Base-by-base conservation (phyloP, 768 basidiomycete genomes). In the Hericium coralloides region DNA sequence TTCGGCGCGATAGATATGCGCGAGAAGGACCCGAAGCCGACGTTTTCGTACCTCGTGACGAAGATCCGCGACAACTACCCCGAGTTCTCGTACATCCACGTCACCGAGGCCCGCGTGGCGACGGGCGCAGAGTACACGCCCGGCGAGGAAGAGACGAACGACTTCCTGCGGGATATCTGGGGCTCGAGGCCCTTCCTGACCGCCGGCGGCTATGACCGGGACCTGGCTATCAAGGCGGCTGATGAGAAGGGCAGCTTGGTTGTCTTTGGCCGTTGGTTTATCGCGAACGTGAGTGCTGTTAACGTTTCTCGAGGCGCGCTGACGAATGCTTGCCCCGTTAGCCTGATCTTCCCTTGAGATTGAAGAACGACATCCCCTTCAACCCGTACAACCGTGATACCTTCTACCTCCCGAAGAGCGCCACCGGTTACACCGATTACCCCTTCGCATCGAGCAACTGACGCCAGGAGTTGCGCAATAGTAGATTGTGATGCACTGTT, bases 1-100 rank as follows among this genome's bases (percentile, higher is more conserved):
- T 41, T 41, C 26, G 4, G 4, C 5, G 39, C 18, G 39, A 7
- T 31, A 54, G 53, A 38, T 3, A 56, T 69, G 61, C 26, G 58
- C 20, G 10, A 8, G 31, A 31, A 31, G 5, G 66, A 67, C 36
- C 65, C 65, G 10, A 57, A 61, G 36, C 66, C 65, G 2, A 61
- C 57, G 17, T 68, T 67, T 65, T 48, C 49, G 3, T 61, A 68
- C 59, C 49, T 71, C 51, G 61, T 65, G 51, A 18, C 52, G 10
- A 22, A 65, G 36, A n/a, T 72, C 43, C 58, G 55, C 12, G 41
- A 64, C 9, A 47, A 47, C 10, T 63, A 64, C 55, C 69, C 70
- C 18, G 52, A 66, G n/a, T 59, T 75, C 3, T 68, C 72, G 20
- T 77, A 74, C 65, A 55, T 75, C 7, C 73, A 75, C 63, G 41